A percentile compares a stretch with the other conserved stretches of the same genome.
These are phyloP conservation scores for Skeletonema costatum DNA, from an alignment of 108 stramenopile genomes.

Conservation along the genomic window DNA sequence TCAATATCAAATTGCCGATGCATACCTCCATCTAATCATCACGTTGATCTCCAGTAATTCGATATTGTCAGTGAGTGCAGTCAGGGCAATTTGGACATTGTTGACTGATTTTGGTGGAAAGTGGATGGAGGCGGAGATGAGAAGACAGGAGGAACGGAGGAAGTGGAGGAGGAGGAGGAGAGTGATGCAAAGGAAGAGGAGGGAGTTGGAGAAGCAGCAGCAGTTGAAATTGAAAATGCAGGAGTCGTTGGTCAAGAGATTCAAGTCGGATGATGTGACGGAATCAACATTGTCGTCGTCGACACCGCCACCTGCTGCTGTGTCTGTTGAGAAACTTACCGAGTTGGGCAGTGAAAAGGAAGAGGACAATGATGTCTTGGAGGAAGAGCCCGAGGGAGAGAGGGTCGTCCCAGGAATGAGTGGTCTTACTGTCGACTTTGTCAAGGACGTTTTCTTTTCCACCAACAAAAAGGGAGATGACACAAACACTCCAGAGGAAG, in stretches of 20 bases:
- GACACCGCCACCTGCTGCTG: not conserved
- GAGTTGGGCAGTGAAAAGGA: not conserved
- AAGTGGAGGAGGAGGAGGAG: conserved; percentile 5
- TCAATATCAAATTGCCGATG: conserved; percentile 43
- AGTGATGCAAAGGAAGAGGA: not conserved
- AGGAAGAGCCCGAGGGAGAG: conserved; percentile 15
- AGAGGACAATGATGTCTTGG: not conserved
- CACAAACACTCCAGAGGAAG: conserved; percentile 7
- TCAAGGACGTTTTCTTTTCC: conserved; percentile 19
- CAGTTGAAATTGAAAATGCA: conserved; percentile 1
- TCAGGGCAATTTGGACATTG: conserved; percentile 34
- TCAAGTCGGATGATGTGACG: conserved; percentile 20
- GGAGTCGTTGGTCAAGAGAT: conserved; percentile 1
- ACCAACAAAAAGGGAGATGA: not conserved
- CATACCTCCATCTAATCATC: conserved; percentile 41
- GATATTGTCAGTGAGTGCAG: conserved; percentile 26
- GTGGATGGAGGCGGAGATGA: conserved; percentile 20
- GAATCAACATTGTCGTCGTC: not conserved
- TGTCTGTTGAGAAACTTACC: not conserved
- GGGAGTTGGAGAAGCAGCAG: conserved; percentile 6
- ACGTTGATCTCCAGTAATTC: conserved; percentile 41
- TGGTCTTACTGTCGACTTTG: conserved; percentile 44
- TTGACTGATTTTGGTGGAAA: conserved; percentile 29
- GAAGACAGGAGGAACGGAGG: conserved; percentile 5
- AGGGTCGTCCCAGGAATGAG: conserved; percentile 46